Evolutionary conservation across 257 asterid species (phyloP).

Genomic region (Fraxinus excelsior): DNA sequence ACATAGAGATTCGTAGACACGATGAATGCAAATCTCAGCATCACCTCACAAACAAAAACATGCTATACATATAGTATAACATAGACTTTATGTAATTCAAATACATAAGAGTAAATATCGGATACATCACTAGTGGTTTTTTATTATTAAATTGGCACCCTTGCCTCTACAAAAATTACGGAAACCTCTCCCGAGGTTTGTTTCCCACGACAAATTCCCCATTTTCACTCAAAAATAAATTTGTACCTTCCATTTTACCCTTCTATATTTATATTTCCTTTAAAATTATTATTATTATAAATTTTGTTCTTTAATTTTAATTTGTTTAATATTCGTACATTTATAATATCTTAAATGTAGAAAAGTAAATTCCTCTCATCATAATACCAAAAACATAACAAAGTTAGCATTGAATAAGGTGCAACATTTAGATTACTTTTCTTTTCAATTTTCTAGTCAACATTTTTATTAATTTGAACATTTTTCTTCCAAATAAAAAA

Average conservation of each 20-base stretch:
- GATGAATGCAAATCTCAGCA: background rate
- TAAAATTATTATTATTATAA: background rate
- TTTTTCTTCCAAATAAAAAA: background rate
- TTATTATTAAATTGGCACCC: background rate
- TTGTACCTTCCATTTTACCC: background rate
- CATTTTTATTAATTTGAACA: background rate
- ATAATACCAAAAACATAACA: background rate
- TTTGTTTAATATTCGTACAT: background rate
- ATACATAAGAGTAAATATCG: background rate
- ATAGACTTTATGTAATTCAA: background rate
- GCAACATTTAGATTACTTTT: background rate
- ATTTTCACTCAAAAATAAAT: background rate
- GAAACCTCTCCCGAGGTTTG: background rate
- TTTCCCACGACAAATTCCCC: background rate
- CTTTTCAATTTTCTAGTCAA: background rate
- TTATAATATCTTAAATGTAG: background rate
- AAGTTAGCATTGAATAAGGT: background rate
- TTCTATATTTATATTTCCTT: background rate
- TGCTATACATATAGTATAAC: background rate
- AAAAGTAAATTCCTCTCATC: background rate
- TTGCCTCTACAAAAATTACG: background rate
- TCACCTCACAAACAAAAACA: background rate
- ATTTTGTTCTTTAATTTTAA: background rate
- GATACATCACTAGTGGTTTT: background rate
- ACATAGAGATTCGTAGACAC: background rate